Evolutionary conservation across 2,329 filamentous ascomycete genomes (phyloP).

Genomic region (Aspergillus fischeri): DNA sequence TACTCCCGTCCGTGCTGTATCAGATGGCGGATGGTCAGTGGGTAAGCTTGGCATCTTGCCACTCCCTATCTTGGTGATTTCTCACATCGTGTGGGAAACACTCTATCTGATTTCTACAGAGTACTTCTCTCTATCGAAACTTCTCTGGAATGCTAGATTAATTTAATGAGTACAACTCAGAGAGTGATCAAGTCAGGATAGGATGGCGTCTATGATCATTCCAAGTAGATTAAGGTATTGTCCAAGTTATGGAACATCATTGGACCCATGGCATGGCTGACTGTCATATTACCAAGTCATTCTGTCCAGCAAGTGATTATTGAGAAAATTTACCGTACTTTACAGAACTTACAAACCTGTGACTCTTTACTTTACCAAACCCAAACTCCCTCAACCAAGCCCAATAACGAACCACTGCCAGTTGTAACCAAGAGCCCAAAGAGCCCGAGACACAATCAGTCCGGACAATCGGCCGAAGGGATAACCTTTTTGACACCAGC

Average conservation of each 20-base stretch:
- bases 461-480: neutral
- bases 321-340: neutral
- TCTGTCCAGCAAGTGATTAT: neutral
- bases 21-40: neutral
- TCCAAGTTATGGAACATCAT: neutral
- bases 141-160: neutral
- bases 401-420: neutral
- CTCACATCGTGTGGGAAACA: neutral
- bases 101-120: neutral
- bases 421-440: neutral
- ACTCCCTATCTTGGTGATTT: neutral
- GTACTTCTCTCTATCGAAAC: neutral
- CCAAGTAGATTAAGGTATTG: neutral
- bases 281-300: neutral
- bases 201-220: neutral
- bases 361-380: neutral
- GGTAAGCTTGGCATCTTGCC: neutral
- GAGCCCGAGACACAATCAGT: neutral
- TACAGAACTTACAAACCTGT: neutral
- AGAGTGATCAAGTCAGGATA: neutral
- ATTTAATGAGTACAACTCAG: neutral
- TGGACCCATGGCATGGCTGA: neutral
- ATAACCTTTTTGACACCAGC: neutral
- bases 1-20: neutral
- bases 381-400: neutral